A percentile compares a stretch with the other conserved stretches of the same genome.
These are phyloP conservation scores for Albatrellus sp. DNA, from an alignment of 1,284 basidiomycete species.

Conservation along the genomic window DNA sequence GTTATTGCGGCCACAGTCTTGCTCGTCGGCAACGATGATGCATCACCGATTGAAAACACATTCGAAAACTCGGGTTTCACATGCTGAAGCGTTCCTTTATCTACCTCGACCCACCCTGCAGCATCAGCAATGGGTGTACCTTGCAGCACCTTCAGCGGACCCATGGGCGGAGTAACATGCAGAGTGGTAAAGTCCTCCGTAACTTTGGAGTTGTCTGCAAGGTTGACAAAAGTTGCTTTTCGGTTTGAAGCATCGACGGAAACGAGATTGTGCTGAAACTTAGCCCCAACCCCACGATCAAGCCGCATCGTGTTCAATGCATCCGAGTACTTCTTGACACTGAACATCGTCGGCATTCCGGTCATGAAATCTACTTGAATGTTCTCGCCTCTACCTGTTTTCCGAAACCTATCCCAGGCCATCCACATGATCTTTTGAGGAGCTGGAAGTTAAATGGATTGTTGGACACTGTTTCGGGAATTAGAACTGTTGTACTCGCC, in stretches of 20 bases:
- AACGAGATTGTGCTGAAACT: conserved; percentile 80
- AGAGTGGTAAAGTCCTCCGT: conserved; percentile 74
- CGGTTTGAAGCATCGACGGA: conserved; percentile 59
- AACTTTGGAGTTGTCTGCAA: conserved; percentile 47
- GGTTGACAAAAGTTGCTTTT: conserved; percentile 76
- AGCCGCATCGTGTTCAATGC: conserved; percentile 71
- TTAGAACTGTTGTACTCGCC: conserved; percentile 30
- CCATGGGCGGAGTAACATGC: conserved; percentile 89
- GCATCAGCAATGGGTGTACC: conserved; percentile 67
- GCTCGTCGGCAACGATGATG: conserved; percentile 83
- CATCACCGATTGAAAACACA: conserved; percentile 86
- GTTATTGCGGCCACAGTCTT: conserved; percentile 96
- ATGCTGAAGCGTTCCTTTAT: conserved; percentile 74
- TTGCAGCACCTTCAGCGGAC: conserved; percentile 78
- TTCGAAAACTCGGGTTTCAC: conserved; percentile 70
- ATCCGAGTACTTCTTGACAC: conserved; percentile 83
- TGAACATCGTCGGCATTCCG: conserved; percentile 93
- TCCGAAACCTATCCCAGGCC: conserved; percentile 70
- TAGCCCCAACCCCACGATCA: conserved; percentile 68
- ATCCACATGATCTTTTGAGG: conserved; percentile 95
- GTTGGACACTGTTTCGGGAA: background rate
- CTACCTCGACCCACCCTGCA: conserved; percentile 82
- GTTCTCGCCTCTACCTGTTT: conserved; percentile 42
- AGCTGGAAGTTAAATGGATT: conserved; percentile 28
- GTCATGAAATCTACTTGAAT: conserved; percentile 78